These are phyloP conservation scores for Penicillium sp. DNA, from an alignment of 2,329 filamentous ascomycete genomes.

Conservation along the genomic window DNA sequence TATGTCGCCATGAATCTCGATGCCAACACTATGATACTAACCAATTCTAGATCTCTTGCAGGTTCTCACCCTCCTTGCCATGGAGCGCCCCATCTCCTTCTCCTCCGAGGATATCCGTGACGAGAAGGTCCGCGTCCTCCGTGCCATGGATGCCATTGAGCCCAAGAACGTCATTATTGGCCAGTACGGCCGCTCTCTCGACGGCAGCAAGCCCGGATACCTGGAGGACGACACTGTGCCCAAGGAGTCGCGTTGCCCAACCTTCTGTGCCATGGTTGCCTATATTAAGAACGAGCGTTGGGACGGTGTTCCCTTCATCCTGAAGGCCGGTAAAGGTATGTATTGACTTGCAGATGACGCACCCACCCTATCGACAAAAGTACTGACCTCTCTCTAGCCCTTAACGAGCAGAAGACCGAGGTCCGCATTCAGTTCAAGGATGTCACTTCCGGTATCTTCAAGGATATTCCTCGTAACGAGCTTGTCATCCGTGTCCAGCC, in stretches of 20 bases:
- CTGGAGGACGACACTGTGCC: constrained; percentile 99
- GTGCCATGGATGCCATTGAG: constrained; percentile 90
- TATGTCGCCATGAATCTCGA: constrained; percentile 35
- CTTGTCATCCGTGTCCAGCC: constrained; percentile 98
- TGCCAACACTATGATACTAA: constrained; percentile 17
- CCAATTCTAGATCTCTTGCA: constrained; percentile 71
- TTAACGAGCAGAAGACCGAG: constrained; percentile 99
- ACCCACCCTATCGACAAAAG: background rate
- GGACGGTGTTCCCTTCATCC: constrained; percentile 98
- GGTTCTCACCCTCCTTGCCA: constrained; percentile 90
- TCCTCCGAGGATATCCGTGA: constrained; percentile 97
- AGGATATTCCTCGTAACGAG: constrained; percentile 98
- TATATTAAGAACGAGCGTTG: constrained; percentile 99
- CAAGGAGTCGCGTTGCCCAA: constrained; percentile 95
- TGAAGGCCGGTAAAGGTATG: constrained; percentile 89
- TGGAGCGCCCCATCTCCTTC: constrained; percentile 98
- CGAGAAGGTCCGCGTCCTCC: constrained; percentile 93
- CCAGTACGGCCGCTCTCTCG: constrained; percentile 94
- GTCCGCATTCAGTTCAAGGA: constrained; percentile 99
- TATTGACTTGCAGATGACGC: background rate
- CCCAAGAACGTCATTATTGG: constrained; percentile 99
- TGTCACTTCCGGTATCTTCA: constrained; percentile 98
- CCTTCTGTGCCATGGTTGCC: constrained; percentile 94
- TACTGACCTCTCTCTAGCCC: constrained; percentile 52
- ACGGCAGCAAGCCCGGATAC: constrained; percentile 95